Evolutionary conservation across 257 asterid genomes (phyloP).

Genomic region (Anisodus tanguticus): DNA sequence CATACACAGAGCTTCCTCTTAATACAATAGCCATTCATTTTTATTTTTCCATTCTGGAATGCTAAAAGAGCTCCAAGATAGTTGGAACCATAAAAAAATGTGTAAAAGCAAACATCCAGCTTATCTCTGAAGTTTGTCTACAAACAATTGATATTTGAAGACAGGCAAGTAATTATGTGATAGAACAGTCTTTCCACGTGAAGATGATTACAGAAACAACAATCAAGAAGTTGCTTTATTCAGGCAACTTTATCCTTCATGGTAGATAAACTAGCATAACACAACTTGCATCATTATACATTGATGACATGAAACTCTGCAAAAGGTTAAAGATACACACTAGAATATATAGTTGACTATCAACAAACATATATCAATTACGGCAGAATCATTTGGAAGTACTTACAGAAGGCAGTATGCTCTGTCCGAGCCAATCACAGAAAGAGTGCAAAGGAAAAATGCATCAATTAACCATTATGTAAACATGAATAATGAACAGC

Average conservation of each 20-base stretch:
- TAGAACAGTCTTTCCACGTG: not conserved
- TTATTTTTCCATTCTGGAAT: not conserved
- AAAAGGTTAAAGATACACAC: not conserved
- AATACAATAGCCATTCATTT: not conserved
- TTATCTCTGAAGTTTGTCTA: not conserved
- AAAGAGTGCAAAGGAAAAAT: not conserved
- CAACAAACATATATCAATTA: slow-evolving; percentile 3
- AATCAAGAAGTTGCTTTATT: slow-evolving; percentile 5
- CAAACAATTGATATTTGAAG: slow-evolving; percentile 6
- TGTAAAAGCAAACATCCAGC: slow-evolving; percentile 3
- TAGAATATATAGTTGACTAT: not conserved
- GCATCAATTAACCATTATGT: not conserved
- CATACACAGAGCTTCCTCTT: slow-evolving; percentile 18
- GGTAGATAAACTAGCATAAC: not conserved
- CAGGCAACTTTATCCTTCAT: not conserved
- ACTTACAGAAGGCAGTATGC: slow-evolving; percentile 2
- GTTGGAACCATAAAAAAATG: slow-evolving; percentile 6
- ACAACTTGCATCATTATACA: slow-evolving; percentile 18
- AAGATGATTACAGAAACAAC: slow-evolving; percentile 21
- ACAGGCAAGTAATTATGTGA: slow-evolving; percentile 1
- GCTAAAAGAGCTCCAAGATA: slow-evolving; percentile 8
- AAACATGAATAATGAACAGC: slow-evolving; percentile 25
- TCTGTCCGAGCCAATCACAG: not conserved
- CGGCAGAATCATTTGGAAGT: not conserved
- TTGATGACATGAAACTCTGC: slow-evolving; percentile 20